phyloP scores from a whole-genome alignment of 495 filamentous ascomycete species.

The Lepraria neglecta region DNA sequence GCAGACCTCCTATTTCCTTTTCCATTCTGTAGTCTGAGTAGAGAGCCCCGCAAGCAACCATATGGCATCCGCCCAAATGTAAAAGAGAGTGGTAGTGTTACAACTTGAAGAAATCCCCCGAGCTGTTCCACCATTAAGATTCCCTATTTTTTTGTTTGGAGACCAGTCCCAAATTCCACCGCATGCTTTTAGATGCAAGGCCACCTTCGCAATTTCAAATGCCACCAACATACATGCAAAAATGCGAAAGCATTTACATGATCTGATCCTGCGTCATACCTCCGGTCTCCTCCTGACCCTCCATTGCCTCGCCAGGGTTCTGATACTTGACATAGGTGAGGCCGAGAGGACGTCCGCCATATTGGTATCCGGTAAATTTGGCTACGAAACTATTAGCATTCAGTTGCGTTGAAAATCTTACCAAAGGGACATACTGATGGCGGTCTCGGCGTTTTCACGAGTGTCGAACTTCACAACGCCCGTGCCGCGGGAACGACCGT shows the following conservation, averaged over 20 bases:
- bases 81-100: conserved; percentile 11
- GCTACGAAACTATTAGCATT: conserved; percentile 39
- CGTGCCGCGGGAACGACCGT: conserved; percentile 88
- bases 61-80: neutral
- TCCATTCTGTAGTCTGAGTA: neutral
- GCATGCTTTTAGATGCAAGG: conserved; percentile 11
- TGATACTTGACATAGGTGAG: conserved; percentile 88
- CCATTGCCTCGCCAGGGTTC: conserved; percentile 68
- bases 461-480: conserved; percentile 91
- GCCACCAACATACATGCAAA: conserved; percentile 2
- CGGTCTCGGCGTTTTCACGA: conserved; percentile 77
- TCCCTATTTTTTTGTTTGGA: conserved; percentile 1
- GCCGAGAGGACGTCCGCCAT: conserved; percentile 89
- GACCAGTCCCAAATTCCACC: conserved; percentile 2
- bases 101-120: neutral
- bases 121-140: conserved; percentile 12
- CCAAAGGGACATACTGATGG: conserved; percentile 58
- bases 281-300: conserved; percentile 63
- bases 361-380: conserved; percentile 96
- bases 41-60: conserved; percentile 6
- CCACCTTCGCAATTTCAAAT: conserved; percentile 3
- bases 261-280: conserved; percentile 93
- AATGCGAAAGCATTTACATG: conserved; percentile 53
- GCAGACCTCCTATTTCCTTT: neutral
- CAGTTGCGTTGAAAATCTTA: conserved; percentile 1